phyloP scores from a whole-genome alignment of 768 basidiomycete species.

The Epithele typhae region DNA sequence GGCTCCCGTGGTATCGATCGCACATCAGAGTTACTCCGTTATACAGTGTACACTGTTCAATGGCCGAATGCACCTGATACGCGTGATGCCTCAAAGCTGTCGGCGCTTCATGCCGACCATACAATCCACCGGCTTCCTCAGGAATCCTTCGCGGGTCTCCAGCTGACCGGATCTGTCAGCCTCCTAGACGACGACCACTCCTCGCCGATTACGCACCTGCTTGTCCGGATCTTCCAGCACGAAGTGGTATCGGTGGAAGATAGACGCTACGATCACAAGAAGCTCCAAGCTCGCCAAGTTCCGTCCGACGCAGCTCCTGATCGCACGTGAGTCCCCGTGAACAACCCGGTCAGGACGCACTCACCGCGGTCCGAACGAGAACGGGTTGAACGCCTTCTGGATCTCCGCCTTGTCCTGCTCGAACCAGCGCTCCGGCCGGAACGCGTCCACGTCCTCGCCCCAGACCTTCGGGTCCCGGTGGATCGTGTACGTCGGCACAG shows the following conservation, averaged over 20 bases:
- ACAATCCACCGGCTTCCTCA: constrained; percentile 77
- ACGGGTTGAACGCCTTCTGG: constrained; percentile 79
- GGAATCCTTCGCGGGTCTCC: constrained; percentile 78
- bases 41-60: too few relatives aligned
- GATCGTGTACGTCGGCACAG: constrained; percentile 79
- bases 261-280: constrained; percentile 74
- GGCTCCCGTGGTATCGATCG: too few relatives aligned
- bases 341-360: constrained; percentile 12
- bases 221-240: constrained; percentile 58
- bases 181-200: constrained; percentile 7
- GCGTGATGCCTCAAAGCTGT: constrained; percentile 26
- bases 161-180: constrained; percentile 39
- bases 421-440: constrained; percentile 84
- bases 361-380: constrained; percentile 77
- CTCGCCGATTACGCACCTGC: constrained; percentile 38
- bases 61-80: too few relatives aligned
- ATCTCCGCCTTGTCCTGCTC: constrained; percentile 58
- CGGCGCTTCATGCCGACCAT: constrained; percentile 69
- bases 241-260: constrained; percentile 72
- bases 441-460: constrained; percentile 75
- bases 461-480: constrained; percentile 70
- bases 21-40: too few relatives aligned
- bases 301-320: constrained; percentile 82
- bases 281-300: constrained; percentile 81
- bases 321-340: neutral